Conservation (phyloP, 2,329 filamentous ascomycete genomes). For the Pseudogymnoascus sp. region DNA sequence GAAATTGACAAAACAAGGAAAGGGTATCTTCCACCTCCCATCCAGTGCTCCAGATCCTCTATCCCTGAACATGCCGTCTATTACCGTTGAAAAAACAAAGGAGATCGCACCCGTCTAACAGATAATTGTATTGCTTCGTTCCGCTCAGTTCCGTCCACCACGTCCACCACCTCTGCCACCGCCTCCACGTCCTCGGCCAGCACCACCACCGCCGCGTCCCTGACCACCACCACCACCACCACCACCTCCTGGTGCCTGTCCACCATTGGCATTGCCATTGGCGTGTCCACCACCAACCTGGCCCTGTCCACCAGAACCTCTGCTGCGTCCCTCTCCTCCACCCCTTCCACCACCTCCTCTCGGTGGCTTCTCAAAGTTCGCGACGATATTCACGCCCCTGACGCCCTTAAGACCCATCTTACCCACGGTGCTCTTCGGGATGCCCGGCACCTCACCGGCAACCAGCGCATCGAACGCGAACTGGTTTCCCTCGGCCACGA, state of each 20-base stretch:
- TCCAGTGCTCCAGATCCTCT: slow-evolving; percentile 6
- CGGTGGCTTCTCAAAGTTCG: slow-evolving; percentile 31
- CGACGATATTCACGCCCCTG: slow-evolving; percentile 38
- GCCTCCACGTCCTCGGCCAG: slow-evolving; percentile 5
- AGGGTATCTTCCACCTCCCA: slow-evolving; percentile 6
- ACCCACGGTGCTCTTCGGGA: slow-evolving; percentile 39
- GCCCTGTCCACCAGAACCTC: slow-evolving; percentile 13
- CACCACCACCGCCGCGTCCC: slow-evolving; percentile 15
- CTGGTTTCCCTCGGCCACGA: slow-evolving; percentile 44
- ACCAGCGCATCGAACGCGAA: slow-evolving; percentile 42
- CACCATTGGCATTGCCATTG: slow-evolving; percentile 10
- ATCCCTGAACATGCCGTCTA: slow-evolving; percentile 6
- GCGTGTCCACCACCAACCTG: slow-evolving; percentile 21
- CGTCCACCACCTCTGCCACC: slow-evolving; percentile 12
- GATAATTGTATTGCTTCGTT: slow-evolving; percentile 1
- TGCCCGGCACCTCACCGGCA: slow-evolving; percentile 36
- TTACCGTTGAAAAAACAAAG: background rate
- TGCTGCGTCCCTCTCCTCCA: slow-evolving; percentile 14
- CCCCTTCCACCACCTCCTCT: slow-evolving; percentile 19
- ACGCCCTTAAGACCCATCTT: slow-evolving; percentile 52
- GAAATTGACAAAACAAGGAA: slow-evolving; percentile 1
- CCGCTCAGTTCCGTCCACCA: slow-evolving; percentile 7
- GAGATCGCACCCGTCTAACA: slow-evolving; percentile 22
- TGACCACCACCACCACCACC: slow-evolving; percentile 13
- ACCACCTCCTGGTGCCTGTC: slow-evolving; percentile 15